A percentile compares a stretch with the other conserved stretches of the same genome.
Evolutionary conservation across 805 yeast genomes (phyloP).

Genomic region (Candida saitoana): DNA sequence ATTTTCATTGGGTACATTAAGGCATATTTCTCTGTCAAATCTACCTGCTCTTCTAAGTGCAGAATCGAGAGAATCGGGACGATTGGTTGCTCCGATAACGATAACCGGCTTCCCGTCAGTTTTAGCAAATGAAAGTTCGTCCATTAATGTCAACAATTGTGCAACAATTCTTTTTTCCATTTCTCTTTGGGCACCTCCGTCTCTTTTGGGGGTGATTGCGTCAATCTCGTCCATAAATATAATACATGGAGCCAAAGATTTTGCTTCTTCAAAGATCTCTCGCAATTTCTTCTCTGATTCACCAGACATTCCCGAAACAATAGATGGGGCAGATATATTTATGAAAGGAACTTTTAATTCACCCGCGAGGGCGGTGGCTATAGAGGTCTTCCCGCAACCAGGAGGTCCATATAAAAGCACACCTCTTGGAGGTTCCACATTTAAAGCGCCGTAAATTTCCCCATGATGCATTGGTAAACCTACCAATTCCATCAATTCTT

Average conservation of each 20-base stretch:
- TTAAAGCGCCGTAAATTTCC: conserved; percentile 80
- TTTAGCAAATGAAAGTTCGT: conserved; percentile 80
- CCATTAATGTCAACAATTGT: conserved; percentile 90
- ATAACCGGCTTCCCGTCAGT: conserved; percentile 92
- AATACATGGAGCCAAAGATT: conserved; percentile 82
- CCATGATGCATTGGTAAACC: conserved; percentile 93
- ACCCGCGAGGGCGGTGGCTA: conserved; percentile 95
- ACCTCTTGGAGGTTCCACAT: conserved; percentile 94
- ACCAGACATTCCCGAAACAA: conserved; percentile 99
- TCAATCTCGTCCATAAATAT: conserved; percentile 95
- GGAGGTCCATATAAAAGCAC: conserved; percentile 96
- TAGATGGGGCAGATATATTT: conserved; percentile 88
- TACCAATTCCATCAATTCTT: conserved; percentile 83
- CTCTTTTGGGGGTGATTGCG: conserved; percentile 97
- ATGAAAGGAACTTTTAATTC: conserved; percentile 91
- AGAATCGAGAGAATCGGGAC: conserved; percentile 84
- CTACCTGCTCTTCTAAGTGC: conserved; percentile 84
- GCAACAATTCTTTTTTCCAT: conserved; percentile 98
- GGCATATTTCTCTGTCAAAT: conserved; percentile 88
- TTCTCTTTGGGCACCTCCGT: conserved; percentile 91
- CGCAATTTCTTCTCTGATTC: conserved; percentile 93
- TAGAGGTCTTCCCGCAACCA: conserved; percentile 96
- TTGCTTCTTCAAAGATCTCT: conserved; percentile 92
- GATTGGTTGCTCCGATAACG: conserved; percentile 90
- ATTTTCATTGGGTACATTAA: conserved; percentile 89